A percentile compares a stretch with the other conserved stretches of the same genome.
These are phyloP conservation scores for Pseudognaphalium luteoalbum DNA, from an alignment of 129 eudicot species.

Conservation along the genomic window DNA sequence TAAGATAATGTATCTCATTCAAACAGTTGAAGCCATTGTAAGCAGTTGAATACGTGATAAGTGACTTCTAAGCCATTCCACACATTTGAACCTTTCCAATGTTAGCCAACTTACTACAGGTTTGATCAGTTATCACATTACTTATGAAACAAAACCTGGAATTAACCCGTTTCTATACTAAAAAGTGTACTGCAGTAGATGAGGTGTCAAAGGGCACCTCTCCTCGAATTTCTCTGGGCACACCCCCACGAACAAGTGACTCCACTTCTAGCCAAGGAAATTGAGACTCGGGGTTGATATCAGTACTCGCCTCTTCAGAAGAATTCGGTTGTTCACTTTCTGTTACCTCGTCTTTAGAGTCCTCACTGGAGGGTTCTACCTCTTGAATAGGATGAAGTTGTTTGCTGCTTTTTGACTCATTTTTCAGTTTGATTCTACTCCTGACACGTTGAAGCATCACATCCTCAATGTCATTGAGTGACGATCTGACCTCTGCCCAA, in stretches of 20 bases:
- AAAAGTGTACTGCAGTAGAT: neutral
- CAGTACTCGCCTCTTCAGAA: conserved; percentile 24
- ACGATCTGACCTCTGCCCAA: conserved; percentile 73
- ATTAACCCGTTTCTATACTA: neutral
- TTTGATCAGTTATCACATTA: neutral
- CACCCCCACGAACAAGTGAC: conserved; percentile 94
- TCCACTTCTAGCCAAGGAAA: conserved; percentile 72
- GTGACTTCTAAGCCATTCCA: conserved; percentile 2
- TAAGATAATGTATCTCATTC: too few relatives aligned
- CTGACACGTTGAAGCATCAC: conserved; percentile 65
- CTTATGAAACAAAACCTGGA: neutral
- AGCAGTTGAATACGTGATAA: neutral
- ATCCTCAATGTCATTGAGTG: conserved; percentile 56
- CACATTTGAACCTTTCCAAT: neutral
- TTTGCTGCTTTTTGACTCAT: conserved; percentile 11
- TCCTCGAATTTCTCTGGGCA: conserved; percentile 88
- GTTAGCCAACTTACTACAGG: neutral
- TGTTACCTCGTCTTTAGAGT: conserved; percentile 37
- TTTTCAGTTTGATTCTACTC: conserved; percentile 34
- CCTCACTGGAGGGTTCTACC: conserved; percentile 34
- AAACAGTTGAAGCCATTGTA: neutral
- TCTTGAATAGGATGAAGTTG: conserved; percentile 42
- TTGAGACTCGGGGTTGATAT: conserved; percentile 26
- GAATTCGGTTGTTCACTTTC: conserved; percentile 32
- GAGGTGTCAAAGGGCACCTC: conserved; percentile 49